A percentile compares a stretch with the other conserved stretches of the same genome.
These are phyloP conservation scores for Kitagawia praeruptora DNA, from an alignment of 129 eudicot species.

Conservation along the genomic window DNA sequence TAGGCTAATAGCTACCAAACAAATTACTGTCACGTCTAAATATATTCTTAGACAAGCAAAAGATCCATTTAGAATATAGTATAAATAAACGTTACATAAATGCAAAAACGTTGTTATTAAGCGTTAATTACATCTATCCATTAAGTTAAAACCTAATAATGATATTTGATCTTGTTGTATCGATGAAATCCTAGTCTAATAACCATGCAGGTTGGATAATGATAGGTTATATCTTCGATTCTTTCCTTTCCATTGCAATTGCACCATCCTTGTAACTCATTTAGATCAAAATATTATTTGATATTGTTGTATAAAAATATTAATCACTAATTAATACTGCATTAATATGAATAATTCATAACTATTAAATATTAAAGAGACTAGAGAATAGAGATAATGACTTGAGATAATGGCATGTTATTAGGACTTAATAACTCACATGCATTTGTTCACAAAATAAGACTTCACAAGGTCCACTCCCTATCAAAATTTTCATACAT, in stretches of 20 bases:
- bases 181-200: no score
- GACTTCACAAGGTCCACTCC: background rate
- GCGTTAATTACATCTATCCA: no score
- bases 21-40: background rate
- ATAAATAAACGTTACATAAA: background rate
- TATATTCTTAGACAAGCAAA: background rate
- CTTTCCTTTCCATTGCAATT: no score
- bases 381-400: background rate
- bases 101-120: no score
- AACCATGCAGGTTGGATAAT: no score
- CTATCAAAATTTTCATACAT: background rate
- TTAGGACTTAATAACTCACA: conserved; percentile 1
- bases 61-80: conserved; percentile 1
- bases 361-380: background rate
- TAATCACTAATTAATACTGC: background rate
- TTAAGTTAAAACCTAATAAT: no score
- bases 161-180: background rate
- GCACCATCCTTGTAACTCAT: no score
- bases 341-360: background rate
- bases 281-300: no score
- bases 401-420: background rate
- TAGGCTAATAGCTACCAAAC: background rate
- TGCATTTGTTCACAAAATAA: background rate
- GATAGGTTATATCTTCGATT: no score
- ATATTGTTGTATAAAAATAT: background rate